Evolutionary conservation across 192 early-diverging fungal genomes (phyloP), one percentile per base, ranked within the genome.

Genomic region (Dissophora ornata): DNA sequence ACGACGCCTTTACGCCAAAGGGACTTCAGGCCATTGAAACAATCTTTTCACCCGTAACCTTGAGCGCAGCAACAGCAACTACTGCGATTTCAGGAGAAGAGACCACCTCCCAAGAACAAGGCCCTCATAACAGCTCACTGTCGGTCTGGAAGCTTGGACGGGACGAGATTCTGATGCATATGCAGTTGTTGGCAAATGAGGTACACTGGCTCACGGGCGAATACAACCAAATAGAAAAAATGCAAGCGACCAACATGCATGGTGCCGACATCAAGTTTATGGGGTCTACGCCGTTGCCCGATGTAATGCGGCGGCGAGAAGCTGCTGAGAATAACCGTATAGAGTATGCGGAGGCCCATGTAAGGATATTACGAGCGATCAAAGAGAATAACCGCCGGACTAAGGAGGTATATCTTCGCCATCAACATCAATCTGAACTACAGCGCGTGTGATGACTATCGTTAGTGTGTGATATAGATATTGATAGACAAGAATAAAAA

Each of bases 81-180:
- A 29, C 19, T 25, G 7, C 38, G 16, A 28, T 22, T 12, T 33
- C 38, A 10, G 19, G 55, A 57, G 7, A 11, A 57, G 40, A 16
- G 4, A 6, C 40, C 33, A 21, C 45, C 33, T 4, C 54, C 34
- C n/a, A n/a, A n/a, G n/a, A n/a, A 22, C 11, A 18, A 8, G 25
- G 33, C 4, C 40, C 29, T 4, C 65, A 59, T 32, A 74, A 74
- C 28, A 50, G 33, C 4, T 45, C 48, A 7, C 32, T 74, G 22
- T 74, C 55, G 13, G 48, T 74, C 7, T 74, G 70, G 70, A 28
- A 16, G 28, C 13, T 60, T 13, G 47, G 29, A 11, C 30, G 28
- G 10, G 70, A 74, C 8, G 70, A 74, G 26, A 74, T 64, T 26
- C 3, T 64, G 55, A 58, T 40, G 22, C 70, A 74, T 8, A 53